phyloP scores from a whole-genome alignment of 768 basidiomycete genomes.

The Crucibulum laeve region DNA sequence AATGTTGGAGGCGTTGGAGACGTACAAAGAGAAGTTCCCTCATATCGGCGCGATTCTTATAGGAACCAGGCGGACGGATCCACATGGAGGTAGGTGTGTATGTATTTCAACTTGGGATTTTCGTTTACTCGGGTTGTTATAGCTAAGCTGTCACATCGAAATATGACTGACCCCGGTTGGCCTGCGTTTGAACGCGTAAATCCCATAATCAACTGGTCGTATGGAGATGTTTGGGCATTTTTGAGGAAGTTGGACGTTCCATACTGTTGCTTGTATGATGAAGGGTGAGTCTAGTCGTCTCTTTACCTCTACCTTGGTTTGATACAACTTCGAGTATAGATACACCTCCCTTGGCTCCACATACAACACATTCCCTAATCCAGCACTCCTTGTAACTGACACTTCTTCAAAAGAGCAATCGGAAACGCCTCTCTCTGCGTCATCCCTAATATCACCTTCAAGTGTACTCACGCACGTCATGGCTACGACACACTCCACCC shows the following conservation, averaged over 20 bases:
- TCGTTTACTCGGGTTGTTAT: conserved; percentile 2
- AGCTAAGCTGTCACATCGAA: conserved; percentile 71
- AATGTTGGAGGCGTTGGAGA: conserved; percentile 75
- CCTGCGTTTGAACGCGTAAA: conserved; percentile 87
- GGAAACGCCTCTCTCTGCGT: conserved; percentile 14
- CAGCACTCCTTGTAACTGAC: conserved; percentile 53
- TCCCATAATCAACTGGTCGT: conserved; percentile 95
- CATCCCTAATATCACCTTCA: conserved; percentile 17
- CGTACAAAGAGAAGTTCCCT: conserved; percentile 65
- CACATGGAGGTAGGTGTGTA: conserved; percentile 77
- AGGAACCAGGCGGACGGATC: conserved; percentile 86
- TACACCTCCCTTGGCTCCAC: conserved; percentile 97
- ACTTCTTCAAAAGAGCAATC: conserved; percentile 6
- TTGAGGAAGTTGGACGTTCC: conserved; percentile 69
- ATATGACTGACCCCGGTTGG: conserved; percentile 88
- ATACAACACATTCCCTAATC: conserved; percentile 92
- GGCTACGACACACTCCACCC: conserved; percentile 14
- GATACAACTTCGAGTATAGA: conserved; percentile 32
- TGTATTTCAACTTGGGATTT: not conserved
- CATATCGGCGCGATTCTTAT: conserved; percentile 79
- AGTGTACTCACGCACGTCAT: conserved; percentile 18
- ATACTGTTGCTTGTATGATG: conserved; percentile 87
- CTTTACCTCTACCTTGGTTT: not conserved
- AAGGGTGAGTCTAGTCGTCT: conserved; percentile 57
- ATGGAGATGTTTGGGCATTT: conserved; percentile 87